phyloP scores from a whole-genome alignment of 495 filamentous ascomycete genomes.

The Hypoxylon subgilvum region DNA sequence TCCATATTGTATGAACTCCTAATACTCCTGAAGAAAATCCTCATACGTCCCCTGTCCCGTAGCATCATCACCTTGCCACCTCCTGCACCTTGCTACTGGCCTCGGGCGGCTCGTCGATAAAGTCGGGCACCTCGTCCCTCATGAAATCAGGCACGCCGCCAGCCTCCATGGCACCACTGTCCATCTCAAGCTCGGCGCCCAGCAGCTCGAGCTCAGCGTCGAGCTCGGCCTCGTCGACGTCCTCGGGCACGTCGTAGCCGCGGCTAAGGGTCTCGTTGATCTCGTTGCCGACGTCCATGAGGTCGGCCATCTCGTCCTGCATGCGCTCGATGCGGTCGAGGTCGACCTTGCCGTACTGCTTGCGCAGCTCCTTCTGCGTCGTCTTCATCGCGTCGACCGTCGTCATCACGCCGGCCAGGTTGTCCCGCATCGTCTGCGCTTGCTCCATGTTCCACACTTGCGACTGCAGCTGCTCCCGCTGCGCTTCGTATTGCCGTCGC shows the following conservation, averaged over 20 bases:
- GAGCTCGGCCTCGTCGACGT: constrained; percentile 96
- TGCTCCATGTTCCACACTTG: constrained; percentile 99
- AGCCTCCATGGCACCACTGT: constrained; percentile 60
- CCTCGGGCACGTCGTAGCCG: constrained; percentile 94
- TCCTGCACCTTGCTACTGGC: constrained; percentile 76
- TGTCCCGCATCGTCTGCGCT: constrained; percentile 98
- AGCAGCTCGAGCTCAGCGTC: constrained; percentile 96
- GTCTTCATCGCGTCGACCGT: constrained; percentile 97
- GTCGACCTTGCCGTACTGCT: constrained; percentile 97
- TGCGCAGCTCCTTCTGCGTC: constrained; percentile 89
- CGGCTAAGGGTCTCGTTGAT: constrained; percentile 95
- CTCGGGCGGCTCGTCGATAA: constrained; percentile 82
- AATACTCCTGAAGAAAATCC: constrained; percentile 12
- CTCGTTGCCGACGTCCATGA: constrained; percentile 97
- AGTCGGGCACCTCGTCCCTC: constrained; percentile 86
- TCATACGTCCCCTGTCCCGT: not conserved
- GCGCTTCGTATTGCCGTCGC: constrained; percentile 93
- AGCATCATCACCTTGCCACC: constrained; percentile 63
- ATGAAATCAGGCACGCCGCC: constrained; percentile 82
- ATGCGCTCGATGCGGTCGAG: constrained; percentile 96
- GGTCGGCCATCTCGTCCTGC: constrained; percentile 98
- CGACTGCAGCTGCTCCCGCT: constrained; percentile 91
- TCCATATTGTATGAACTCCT: constrained; percentile 25
- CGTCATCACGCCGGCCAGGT: constrained; percentile 97
- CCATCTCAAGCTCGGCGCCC: constrained; percentile 86